Evolutionary conservation across 805 yeast species (phyloP), one percentile per base, ranked within the genome.

Genomic region (Saturnispora sanitii): DNA sequence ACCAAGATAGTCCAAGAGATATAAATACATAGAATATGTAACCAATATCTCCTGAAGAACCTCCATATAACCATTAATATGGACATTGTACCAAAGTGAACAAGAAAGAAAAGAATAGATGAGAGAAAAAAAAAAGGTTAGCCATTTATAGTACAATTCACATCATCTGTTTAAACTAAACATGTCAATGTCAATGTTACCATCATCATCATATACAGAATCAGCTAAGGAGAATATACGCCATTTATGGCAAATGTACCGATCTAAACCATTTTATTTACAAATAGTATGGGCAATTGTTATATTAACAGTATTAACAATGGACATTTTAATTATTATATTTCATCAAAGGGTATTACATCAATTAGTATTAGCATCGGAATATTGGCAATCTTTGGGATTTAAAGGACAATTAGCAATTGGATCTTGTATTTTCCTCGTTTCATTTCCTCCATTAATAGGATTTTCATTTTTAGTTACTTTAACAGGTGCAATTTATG

Each of bases 371-470:
- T 45, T 45, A 0, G 42, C 68, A 4, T 67, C 84, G 0, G 70
- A 74, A 37, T 54, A 57, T n/a, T 67, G 78, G 65, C 35, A 45
- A 3, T 22, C 32, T 0, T 49, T 47, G 46, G 60, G 61, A 1
- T 12, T 46, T 17, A 47, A 36, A 30, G 63, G 63, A 4, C 41
- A 37, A 5, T 6, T 68, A 4, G 47, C 76, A 0, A 54, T 88
- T 43, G 71, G 78, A 38, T 15, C 59, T 4, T 56, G 79, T 35
- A 60, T 87, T 3, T 72, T 80, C 48, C 21, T 70, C 2, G 87
- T 88, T 4, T 77, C 92, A 0, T 88, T 90, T 65, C 97, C 98
- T 2, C 98, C 97, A 1, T 48, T 90, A 49, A 59, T 86, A 26
- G 98, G 98, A 1, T 88, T 79, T 61, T 71, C 90, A 4, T 68